Conservation (phyloP, 2,329 filamentous ascomycete species). For the Lizonia empirigonia region DNA sequence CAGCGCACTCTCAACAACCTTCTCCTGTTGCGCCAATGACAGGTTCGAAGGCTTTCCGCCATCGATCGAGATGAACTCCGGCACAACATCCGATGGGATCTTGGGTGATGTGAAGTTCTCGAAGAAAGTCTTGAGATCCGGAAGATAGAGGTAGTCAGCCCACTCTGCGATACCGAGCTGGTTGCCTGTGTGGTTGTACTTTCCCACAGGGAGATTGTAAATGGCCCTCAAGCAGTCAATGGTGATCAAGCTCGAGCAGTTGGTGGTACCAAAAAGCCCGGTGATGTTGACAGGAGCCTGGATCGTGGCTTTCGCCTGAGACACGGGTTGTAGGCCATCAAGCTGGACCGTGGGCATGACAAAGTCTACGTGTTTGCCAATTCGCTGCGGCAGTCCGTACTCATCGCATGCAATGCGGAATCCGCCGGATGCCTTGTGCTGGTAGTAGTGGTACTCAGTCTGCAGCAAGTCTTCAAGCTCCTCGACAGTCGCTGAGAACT, state of each 20-base stretch:
- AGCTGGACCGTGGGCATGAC: slow-evolving; percentile 26
- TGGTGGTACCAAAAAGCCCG: slow-evolving; percentile 8
- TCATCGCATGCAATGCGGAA: slow-evolving; percentile 25
- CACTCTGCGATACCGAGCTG: slow-evolving; percentile 50
- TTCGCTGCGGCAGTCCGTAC: slow-evolving; percentile 20
- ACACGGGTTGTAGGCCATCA: slow-evolving; percentile 19
- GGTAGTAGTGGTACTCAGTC: slow-evolving; percentile 24
- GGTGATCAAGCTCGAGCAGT: slow-evolving; percentile 21
- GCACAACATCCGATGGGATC: slow-evolving; percentile 20
- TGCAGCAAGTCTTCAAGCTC: slow-evolving; percentile 21
- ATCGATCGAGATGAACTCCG: slow-evolving; percentile 41
- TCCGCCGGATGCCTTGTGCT: slow-evolving; percentile 21
- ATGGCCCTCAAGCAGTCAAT: slow-evolving; percentile 27
- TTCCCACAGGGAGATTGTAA: slow-evolving; percentile 26
- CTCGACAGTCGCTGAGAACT: slow-evolving; percentile 11
- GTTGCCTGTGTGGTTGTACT: slow-evolving; percentile 24
- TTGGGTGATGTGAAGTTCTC: slow-evolving; percentile 35
- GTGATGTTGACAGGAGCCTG: slow-evolving; percentile 12
- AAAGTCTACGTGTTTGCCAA: slow-evolving; percentile 26
- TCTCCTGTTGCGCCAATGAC: slow-evolving; percentile 45
- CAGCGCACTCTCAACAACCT: slow-evolving; percentile 21
- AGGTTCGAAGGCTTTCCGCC: slow-evolving; percentile 51
- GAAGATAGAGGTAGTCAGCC: slow-evolving; percentile 52
- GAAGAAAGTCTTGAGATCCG: slow-evolving; percentile 55
- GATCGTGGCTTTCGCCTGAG: slow-evolving; percentile 9